These are phyloP conservation scores for Hypoxylon lienhwacheense DNA, from an alignment of 495 filamentous ascomycete species.

Conservation along the genomic window DNA sequence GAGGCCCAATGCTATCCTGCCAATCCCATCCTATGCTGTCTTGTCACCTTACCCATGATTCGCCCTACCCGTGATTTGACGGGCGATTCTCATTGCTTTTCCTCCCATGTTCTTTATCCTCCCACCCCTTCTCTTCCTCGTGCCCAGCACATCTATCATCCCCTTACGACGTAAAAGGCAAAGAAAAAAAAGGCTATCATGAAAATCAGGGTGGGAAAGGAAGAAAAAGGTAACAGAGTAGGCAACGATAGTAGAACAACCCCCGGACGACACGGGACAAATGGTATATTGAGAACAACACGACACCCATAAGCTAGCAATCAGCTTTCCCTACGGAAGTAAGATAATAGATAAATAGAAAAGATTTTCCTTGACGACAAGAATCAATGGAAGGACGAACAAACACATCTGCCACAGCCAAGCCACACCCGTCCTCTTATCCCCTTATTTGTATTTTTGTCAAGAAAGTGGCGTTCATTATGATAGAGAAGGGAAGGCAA, in stretches of 20 bases:
- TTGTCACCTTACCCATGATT: too few relatives aligned
- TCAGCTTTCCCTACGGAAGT: constrained; percentile 3
- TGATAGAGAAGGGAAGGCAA: constrained; percentile 18
- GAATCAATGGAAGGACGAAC: not conserved
- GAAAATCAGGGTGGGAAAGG: too few relatives aligned
- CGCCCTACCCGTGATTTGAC: too few relatives aligned
- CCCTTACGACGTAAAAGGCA: too few relatives aligned
- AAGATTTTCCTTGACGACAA: not conserved
- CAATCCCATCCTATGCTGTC: too few relatives aligned
- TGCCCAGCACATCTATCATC: not conserved
- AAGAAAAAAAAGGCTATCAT: too few relatives aligned
- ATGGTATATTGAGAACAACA: constrained; percentile 30
- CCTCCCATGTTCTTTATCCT: not conserved
- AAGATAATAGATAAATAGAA: not conserved
- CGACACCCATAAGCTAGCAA: not conserved
- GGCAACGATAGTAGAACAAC: constrained; percentile 1
- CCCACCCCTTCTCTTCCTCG: not conserved
- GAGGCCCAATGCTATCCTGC: too few relatives aligned
- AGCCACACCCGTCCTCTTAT: too few relatives aligned
- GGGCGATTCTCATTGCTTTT: too few relatives aligned
- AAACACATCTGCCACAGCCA: too few relatives aligned
- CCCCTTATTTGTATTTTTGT: constrained; percentile 1
- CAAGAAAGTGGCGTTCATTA: constrained; percentile 11
- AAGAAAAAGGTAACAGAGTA: not conserved
- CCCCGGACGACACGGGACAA: constrained; percentile 13